A percentile compares a stretch with the other conserved stretches of the same genome.
These are phyloP conservation scores for Cladorrhinum sp. DNA, from an alignment of 2,329 filamentous ascomycete species.

Conservation along the genomic window DNA sequence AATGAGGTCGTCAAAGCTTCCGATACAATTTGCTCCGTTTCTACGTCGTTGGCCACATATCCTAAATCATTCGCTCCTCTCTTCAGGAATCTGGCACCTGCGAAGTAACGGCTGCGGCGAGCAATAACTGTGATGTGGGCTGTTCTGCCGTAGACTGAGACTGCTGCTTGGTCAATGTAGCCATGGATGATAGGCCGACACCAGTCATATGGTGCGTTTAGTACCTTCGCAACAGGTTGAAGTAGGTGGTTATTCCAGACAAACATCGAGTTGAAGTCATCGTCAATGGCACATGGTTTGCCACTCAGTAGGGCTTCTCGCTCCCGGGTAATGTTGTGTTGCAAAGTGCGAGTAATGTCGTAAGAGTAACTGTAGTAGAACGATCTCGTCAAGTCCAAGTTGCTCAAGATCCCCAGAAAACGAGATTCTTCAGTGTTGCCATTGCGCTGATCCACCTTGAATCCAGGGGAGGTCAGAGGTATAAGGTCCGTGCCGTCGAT, in stretches of 20 bases:
- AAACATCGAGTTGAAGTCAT: slow-evolving; percentile 90
- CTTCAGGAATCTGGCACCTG: slow-evolving; percentile 90
- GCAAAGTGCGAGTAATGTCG: slow-evolving; percentile 86
- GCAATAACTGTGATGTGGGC: slow-evolving; percentile 95
- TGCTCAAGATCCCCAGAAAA: slow-evolving; percentile 84
- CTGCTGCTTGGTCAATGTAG: slow-evolving; percentile 85
- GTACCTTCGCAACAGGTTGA: slow-evolving; percentile 63
- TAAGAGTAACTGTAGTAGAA: slow-evolving; percentile 99
- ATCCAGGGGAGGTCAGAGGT: slow-evolving; percentile 73
- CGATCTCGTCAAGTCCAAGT: slow-evolving; percentile 82
- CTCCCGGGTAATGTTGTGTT: slow-evolving; percentile 86
- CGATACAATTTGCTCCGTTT: slow-evolving; percentile 97
- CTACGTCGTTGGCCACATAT: slow-evolving; percentile 97
- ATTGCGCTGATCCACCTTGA: slow-evolving; percentile 73
- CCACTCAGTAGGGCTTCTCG: slow-evolving; percentile 67
- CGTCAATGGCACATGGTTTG: slow-evolving; percentile 52
- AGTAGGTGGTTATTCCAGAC: slow-evolving; percentile 95
- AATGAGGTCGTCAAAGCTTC: slow-evolving; percentile 94
- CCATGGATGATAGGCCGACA: slow-evolving; percentile 94
- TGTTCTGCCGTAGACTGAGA: slow-evolving; percentile 81
- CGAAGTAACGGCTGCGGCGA: slow-evolving; percentile 86
- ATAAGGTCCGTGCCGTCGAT: slow-evolving; percentile 91
- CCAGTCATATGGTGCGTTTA: slow-evolving; percentile 90
- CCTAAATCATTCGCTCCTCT: slow-evolving; percentile 91
- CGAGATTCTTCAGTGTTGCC: slow-evolving; percentile 83